Base-by-base conservation (phyloP, 1,139 yeast genomes). In the Pichia sp. region DNA sequence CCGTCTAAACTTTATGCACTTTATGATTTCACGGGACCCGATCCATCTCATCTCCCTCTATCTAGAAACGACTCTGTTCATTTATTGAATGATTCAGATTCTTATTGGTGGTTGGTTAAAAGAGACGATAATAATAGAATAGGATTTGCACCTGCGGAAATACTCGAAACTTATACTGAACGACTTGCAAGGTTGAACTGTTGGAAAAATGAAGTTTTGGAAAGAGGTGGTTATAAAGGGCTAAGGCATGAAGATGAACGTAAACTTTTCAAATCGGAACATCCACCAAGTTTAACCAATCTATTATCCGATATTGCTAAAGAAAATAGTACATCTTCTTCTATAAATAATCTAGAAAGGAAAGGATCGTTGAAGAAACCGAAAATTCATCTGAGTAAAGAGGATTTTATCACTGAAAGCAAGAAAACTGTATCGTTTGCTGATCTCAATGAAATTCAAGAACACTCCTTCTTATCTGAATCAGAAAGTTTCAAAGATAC, bases 141-240 rank as follows among this genome's bases (percentile, higher is more conserved):
- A 41, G 98, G 97, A 3, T 93, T 89, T 64, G 93, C 94, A 2
- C 98, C 98, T 1, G 97, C 97, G 1, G 98, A 91, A 60, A 81
- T 94, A 49, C 67, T 91, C 35, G 98, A 91, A 61, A 85, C 96
- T 0, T 88, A 85, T 46, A 84, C 80, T 35, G 98, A 91, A 61
- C 69, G 98, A 44, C 66, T 93, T 41, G 98, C 98, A 1, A 69
- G 98, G 43, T 68, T 88, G 35, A 91, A 91, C 60, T 86, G 96
- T 61, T 86, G 89, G 73, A 82, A 88, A 51, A 91, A 91, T 62
- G 95, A 86, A 60, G 86, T 83, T 49, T 58, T 79, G 38, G 84
- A 77, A 53, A 65, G 72, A 47, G 53, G 53, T 15, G 56, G 57
- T 10, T 53, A 58, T 9, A 45, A 49, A 11, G 45, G 46, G 6